These are phyloP conservation scores for Hordeum marinum DNA, from an alignment of 176 grass and related monocot genomes.

Conservation along the genomic window DNA sequence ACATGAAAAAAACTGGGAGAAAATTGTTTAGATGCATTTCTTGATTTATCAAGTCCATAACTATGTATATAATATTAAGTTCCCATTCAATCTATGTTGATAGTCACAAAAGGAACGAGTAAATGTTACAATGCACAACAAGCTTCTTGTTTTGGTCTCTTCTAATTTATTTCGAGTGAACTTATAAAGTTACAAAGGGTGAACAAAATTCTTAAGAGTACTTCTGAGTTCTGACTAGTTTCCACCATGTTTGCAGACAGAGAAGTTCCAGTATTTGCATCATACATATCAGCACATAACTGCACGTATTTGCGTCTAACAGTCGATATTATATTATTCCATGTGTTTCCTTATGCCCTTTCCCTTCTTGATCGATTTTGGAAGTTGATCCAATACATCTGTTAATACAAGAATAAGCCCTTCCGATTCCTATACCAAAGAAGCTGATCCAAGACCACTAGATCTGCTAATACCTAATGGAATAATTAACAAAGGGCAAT, in stretches of 20 bases:
- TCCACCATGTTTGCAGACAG: neutral
- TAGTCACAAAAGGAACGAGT: neutral
- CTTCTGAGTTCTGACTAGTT: neutral
- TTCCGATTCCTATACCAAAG: neutral
- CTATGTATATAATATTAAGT: neutral
- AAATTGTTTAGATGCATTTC: neutral
- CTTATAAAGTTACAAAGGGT: neutral
- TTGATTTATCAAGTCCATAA: neutral
- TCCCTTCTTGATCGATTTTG: neutral
- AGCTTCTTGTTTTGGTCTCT: neutral
- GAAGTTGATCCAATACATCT: neutral
- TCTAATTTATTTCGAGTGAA: neutral
- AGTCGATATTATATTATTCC: conserved; percentile 4
- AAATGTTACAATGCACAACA: neutral
- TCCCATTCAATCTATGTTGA: neutral
- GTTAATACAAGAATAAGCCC: neutral
- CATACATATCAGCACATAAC: neutral
- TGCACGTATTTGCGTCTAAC: conserved; percentile 1
- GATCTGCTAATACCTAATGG: conserved; percentile 12
- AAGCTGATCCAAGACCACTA: neutral
- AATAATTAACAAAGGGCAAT: neutral
- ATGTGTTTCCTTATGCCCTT: neutral
- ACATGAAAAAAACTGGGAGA: neutral
- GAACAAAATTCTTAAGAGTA: neutral
- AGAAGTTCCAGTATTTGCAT: too few species aligned